A percentile compares a stretch with the other conserved stretches of the same genome.
Evolutionary conservation across 1,139 yeast genomes (phyloP).

Genomic region (Wickerhamomyces sp.): DNA sequence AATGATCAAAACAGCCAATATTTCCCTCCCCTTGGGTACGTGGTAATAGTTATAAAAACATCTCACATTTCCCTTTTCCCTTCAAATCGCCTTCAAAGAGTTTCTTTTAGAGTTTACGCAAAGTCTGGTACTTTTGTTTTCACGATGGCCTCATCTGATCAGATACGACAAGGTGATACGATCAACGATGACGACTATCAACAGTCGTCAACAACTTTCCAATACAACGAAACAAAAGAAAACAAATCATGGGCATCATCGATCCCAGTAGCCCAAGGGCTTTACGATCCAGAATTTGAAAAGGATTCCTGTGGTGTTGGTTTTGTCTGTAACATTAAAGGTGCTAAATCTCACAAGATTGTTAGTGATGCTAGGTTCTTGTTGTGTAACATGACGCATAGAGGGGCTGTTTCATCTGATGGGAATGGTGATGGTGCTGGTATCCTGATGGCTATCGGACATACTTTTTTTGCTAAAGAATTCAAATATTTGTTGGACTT

Average conservation of each 20-base stretch:
- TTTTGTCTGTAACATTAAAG: constrained; percentile 92
- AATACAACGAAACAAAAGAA: constrained; percentile 70
- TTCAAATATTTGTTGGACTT: constrained; percentile 60
- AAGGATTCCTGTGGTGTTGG: constrained; percentile 99
- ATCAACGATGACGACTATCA: neutral
- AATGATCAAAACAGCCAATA: no score
- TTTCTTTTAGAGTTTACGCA: no score
- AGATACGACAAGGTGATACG: neutral
- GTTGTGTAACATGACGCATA: constrained; percentile 95
- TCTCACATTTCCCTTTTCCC: neutral
- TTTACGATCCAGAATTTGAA: constrained; percentile 90
- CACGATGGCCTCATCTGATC: neutral
- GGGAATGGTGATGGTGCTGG: constrained; percentile 99
- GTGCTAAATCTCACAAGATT: constrained; percentile 81
- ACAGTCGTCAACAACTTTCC: constrained; percentile 11
- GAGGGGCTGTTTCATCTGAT: constrained; percentile 96
- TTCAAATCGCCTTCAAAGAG: neutral
- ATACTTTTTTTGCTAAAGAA: constrained; percentile 78
- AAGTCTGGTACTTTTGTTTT: no score
- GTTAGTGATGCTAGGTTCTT: constrained; percentile 85
- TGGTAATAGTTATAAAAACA: no score
- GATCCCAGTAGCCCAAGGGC: constrained; percentile 81
- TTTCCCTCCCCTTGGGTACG: no score
- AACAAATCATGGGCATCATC: constrained; percentile 88
- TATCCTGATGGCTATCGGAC: constrained; percentile 88